phyloP scores from a whole-genome alignment of 2,329 filamentous ascomycete species.

The Acrocalymma vagum region DNA sequence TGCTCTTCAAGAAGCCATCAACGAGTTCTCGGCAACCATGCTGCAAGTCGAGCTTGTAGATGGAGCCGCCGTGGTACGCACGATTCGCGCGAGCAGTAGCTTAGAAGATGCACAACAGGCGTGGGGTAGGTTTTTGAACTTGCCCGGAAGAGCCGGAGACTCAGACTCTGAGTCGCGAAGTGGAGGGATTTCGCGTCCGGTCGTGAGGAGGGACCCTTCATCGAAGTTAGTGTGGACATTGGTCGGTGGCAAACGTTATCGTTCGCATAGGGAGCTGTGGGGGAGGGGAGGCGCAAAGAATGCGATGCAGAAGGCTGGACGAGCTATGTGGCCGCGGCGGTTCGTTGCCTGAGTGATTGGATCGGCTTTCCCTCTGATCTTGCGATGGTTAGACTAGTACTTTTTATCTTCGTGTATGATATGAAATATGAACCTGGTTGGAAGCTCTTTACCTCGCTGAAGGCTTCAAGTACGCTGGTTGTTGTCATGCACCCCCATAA shows the following conservation, averaged over 20 bases:
- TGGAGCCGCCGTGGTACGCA: constrained; percentile 38
- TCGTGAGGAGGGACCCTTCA: no score
- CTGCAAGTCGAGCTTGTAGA: constrained; percentile 33
- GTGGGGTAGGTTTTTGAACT: constrained; percentile 42
- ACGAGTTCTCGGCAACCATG: constrained; percentile 38
- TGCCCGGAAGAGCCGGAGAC: constrained; percentile 27
- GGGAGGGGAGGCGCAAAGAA: constrained; percentile 12
- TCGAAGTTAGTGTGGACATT: no score
- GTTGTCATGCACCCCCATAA: no score
- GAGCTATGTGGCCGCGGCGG: constrained; percentile 9
- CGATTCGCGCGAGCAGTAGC: constrained; percentile 42
- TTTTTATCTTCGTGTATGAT: no score
- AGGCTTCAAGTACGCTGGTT: no score
- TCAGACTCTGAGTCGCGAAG: neutral
- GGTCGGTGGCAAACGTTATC: constrained; percentile 17
- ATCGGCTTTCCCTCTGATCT: no score
- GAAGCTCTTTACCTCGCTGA: no score
- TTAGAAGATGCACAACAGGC: constrained; percentile 41
- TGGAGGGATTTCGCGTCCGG: no score
- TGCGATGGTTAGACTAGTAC: no score
- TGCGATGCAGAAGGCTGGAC: constrained; percentile 6
- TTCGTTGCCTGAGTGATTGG: constrained; percentile 24
- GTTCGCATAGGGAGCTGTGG: constrained; percentile 42
- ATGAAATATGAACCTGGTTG: no score
- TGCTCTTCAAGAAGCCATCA: constrained; percentile 37